These are phyloP conservation scores for Silene uniflora DNA, from an alignment of 148 eudicot species.

Conservation along the genomic window DNA sequence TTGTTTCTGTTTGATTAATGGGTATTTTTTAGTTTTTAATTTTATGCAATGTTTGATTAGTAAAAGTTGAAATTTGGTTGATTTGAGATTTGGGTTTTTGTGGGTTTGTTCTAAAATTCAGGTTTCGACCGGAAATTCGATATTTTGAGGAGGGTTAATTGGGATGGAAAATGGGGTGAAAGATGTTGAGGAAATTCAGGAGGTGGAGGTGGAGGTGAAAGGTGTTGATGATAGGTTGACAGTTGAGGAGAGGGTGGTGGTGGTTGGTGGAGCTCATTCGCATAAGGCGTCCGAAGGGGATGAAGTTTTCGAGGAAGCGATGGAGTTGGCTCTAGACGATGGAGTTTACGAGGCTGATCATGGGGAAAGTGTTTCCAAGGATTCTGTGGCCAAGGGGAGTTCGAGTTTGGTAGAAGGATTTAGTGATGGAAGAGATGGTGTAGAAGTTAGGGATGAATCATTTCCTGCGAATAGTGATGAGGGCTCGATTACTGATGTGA, in stretches of 20 bases:
- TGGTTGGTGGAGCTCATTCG: slow-evolving; percentile 27
- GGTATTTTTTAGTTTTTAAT: background rate
- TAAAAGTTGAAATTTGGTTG: background rate
- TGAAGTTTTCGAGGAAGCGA: slow-evolving; percentile 65
- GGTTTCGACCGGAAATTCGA: slow-evolving; percentile 24
- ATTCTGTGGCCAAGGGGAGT: slow-evolving; percentile 27
- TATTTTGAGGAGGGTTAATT: slow-evolving; percentile 13
- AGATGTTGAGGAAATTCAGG: slow-evolving; percentile 32
- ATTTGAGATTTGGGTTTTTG: slow-evolving; percentile 27
- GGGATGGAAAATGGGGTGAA: slow-evolving; percentile 69
- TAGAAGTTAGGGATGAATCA: slow-evolving; percentile 22
- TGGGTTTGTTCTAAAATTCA: slow-evolving; percentile 28
- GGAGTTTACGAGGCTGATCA: slow-evolving; percentile 16
- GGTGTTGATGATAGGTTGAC: slow-evolving; percentile 29
- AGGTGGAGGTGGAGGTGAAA: slow-evolving; percentile 31
- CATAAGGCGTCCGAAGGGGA: slow-evolving; percentile 46
- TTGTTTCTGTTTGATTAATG: slow-evolving; percentile 2
- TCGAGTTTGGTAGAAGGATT: slow-evolving; percentile 25
- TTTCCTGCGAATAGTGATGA: slow-evolving; percentile 20
- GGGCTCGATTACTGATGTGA: slow-evolving; percentile 16
- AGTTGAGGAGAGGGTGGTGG: slow-evolving; percentile 27
- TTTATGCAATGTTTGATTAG: background rate
- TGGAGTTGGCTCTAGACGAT: slow-evolving; percentile 30
- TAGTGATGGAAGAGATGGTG: slow-evolving; percentile 17
- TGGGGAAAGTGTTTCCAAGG: slow-evolving; percentile 13